Conservation (phyloP, 2,329 filamentous ascomycete genomes). For the Fusarium devonianum region DNA sequence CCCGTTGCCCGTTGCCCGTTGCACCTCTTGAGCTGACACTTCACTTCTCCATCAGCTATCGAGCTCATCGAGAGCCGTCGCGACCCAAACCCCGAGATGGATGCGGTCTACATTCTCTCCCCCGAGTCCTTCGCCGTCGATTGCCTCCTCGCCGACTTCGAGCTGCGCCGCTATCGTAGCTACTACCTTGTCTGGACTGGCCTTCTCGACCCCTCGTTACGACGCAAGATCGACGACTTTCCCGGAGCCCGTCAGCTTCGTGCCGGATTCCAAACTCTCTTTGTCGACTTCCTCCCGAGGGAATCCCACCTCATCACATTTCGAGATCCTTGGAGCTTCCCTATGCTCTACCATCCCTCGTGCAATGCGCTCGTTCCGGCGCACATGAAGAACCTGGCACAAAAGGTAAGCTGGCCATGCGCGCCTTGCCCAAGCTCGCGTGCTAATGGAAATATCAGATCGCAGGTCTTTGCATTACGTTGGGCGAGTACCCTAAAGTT, state of each 20-base stretch:
- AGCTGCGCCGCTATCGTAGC: conserved; percentile 80
- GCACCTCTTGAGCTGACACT: conserved; percentile 22
- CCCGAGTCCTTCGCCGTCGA: conserved; percentile 89
- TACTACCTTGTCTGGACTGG: conserved; percentile 85
- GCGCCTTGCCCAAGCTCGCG: not conserved
- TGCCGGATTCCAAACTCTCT: conserved; percentile 80
- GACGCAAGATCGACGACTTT: conserved; percentile 77
- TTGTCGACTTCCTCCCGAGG: conserved; percentile 87
- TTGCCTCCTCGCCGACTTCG: conserved; percentile 91
- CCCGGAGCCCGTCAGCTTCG: conserved; percentile 75
- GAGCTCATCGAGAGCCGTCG: conserved; percentile 90
- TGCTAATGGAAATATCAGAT: conserved; percentile 41
- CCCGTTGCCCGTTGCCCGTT: conserved; percentile 7
- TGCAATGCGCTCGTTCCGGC: conserved; percentile 84
- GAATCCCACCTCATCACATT: conserved; percentile 94
- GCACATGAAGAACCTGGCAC: conserved; percentile 85
- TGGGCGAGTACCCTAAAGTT: conserved; percentile 94
- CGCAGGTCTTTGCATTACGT: conserved; percentile 77
- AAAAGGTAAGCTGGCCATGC: conserved; percentile 69
- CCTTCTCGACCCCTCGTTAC: conserved; percentile 73
- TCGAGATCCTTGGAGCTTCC: conserved; percentile 94
- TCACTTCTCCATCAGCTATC: conserved; percentile 71
- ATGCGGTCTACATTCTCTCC: conserved; percentile 91
- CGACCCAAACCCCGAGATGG: conserved; percentile 85
- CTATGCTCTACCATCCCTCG: conserved; percentile 85